Evolutionary conservation across 305 asterid genomes (phyloP).

Genomic region (Coffea humblotiana): DNA sequence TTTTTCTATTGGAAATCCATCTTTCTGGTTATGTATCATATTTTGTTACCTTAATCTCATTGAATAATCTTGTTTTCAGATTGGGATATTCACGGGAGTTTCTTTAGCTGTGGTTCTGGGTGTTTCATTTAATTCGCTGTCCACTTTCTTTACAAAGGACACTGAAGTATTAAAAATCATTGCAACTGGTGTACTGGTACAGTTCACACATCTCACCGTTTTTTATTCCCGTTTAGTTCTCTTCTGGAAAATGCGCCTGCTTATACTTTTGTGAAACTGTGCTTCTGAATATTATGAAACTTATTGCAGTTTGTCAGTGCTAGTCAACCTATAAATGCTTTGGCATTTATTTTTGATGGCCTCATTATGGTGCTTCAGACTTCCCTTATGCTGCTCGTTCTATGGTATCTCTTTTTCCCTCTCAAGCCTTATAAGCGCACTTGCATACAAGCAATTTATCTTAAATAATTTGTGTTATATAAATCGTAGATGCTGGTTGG

Average conservation of each 20-base stretch:
- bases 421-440: neutral
- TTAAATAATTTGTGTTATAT: slow-evolving; percentile 24
- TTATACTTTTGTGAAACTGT: no score
- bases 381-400: slow-evolving; percentile 57
- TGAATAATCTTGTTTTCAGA: neutral
- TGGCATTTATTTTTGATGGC: slow-evolving; percentile 44
- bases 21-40: neutral
- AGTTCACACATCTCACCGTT: neutral
- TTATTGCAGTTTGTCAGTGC: slow-evolving; percentile 32
- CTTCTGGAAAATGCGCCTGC: no score
- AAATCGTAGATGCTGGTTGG: slow-evolving; percentile 73
- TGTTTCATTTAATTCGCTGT: neutral
- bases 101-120: neutral
- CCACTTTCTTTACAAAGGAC: neutral
- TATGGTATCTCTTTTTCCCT: slow-evolving; percentile 51
- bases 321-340: slow-evolving; percentile 40
- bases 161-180: neutral
- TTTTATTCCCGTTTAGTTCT: neutral
- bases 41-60: no score
- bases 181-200: neutral
- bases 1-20: neutral
- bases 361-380: slow-evolving; percentile 44
- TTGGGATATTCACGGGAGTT: neutral
- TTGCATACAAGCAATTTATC: slow-evolving; percentile 4
- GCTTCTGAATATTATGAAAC: no score